phyloP scores from a whole-genome alignment of 2,329 filamentous ascomycete genomes.

The Tolypocladium ovalisporum region DNA sequence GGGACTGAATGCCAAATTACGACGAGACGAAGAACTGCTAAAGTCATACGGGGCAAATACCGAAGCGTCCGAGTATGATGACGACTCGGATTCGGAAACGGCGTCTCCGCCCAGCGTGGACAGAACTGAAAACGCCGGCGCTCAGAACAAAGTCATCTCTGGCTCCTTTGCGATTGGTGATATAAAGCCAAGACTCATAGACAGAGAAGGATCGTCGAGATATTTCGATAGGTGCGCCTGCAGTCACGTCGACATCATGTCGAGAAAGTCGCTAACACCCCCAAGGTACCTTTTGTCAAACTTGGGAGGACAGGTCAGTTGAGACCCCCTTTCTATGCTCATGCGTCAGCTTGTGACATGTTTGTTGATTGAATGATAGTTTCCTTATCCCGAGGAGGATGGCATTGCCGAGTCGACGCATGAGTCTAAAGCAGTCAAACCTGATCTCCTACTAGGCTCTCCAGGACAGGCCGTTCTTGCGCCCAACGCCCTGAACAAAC shows the following conservation, averaged over 20 bases:
- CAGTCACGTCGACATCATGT: background rate
- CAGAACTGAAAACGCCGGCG: background rate
- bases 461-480: background rate
- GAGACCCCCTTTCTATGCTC: background rate
- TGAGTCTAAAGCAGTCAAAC: background rate
- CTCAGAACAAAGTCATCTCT: background rate
- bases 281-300: background rate
- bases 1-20: background rate
- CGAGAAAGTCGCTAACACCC: background rate
- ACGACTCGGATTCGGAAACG: background rate
- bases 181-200: background rate
- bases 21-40: background rate
- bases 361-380: background rate
- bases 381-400: background rate
- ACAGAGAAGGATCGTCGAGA: background rate
- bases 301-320: background rate
- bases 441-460: background rate
- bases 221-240: background rate
- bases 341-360: background rate
- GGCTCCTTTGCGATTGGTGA: background rate
- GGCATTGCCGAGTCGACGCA: background rate
- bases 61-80: background rate
- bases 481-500: background rate
- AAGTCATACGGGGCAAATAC: background rate
- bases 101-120: background rate